Conservation (phyloP, 129 eudicot species). For the Flaveria robusta region DNA sequence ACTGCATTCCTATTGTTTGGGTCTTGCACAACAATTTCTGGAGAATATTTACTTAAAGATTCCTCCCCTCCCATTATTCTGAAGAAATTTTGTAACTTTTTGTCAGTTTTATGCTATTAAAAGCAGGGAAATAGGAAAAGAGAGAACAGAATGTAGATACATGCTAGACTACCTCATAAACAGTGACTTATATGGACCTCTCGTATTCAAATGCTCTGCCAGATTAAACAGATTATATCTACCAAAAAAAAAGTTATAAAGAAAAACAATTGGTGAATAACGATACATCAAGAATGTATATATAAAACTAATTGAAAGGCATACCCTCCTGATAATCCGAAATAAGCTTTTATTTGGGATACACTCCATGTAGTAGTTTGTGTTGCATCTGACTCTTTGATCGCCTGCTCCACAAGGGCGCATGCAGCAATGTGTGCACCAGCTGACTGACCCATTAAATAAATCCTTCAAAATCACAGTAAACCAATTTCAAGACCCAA, state of each 20-base stretch:
- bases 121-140: neutral
- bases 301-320: constrained; percentile 1
- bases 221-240: constrained; percentile 81
- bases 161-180: constrained; percentile 54
- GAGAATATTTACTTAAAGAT: constrained; percentile 68
- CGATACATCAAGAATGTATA: constrained; percentile 2
- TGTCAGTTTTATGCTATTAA: constrained; percentile 8
- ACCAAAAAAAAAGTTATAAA: constrained; percentile 31
- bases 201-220: constrained; percentile 64
- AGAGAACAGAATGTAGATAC: neutral
- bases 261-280: neutral
- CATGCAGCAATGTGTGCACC: constrained; percentile 99
- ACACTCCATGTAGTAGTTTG: constrained; percentile 82
- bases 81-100: constrained; percentile 8
- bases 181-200: constrained; percentile 78
- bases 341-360: constrained; percentile 83
- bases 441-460: constrained; percentile 96
- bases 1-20: constrained; percentile 54
- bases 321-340: constrained; percentile 98
- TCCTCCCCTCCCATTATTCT: constrained; percentile 95
- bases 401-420: constrained; percentile 85
- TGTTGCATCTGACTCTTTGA: constrained; percentile 67
- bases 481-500: constrained; percentile 11
- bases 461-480: constrained; percentile 50
- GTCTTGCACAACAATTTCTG: constrained; percentile 78